Base-by-base conservation (phyloP, 2,329 filamentous ascomycete genomes). In the Fusarium agapanthi region DNA sequence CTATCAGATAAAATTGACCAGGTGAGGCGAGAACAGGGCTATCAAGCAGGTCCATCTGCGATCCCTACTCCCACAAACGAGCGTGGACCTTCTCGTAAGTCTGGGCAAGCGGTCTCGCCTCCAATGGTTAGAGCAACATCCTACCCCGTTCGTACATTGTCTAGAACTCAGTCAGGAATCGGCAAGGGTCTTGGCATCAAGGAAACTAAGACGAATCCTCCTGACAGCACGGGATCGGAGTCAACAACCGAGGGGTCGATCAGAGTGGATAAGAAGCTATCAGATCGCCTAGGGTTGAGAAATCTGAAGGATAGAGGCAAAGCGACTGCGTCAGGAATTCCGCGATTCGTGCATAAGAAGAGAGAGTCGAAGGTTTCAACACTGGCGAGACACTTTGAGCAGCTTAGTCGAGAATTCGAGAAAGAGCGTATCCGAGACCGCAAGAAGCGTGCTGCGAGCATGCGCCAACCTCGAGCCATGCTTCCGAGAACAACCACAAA, bases 301-400 rank as follows among this genome's bases (percentile, higher is more conserved):
- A 86, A 89, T 7, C 82, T 93, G 63, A 95, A 95, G 78, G 82
- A 81, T 26, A 82, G 86, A 65, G 83, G 87, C 32, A 91, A 90
- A 76, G 79, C 81, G 4, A 85, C 84, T 7, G 83, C 86, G n/a
- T 98, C 96, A 3, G 88, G 95, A 45, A 98, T 99, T 67, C 95
- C 95, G 34, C 90, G 96, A 37, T 96, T 96, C 32, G 90, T 97
- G 34, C 90, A 92, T 56, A 93, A 91, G 79, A 91, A 88, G 75
- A 91, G 90, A 73, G 88, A 91, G 58, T 90, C 93, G 7, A 93
- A 93, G 76, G 96, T 99, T 6, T 97, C 95, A 14, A 95, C 92
- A n/a, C 86, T 99, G 55, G 94, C 96, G 24, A 94, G 94, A 75
- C 96, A 98, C 80, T 98, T 99, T 79, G 97, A 99, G 81, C 95